Conservation (phyloP, 106 monocot species). For the Acorus gramineus region DNA sequence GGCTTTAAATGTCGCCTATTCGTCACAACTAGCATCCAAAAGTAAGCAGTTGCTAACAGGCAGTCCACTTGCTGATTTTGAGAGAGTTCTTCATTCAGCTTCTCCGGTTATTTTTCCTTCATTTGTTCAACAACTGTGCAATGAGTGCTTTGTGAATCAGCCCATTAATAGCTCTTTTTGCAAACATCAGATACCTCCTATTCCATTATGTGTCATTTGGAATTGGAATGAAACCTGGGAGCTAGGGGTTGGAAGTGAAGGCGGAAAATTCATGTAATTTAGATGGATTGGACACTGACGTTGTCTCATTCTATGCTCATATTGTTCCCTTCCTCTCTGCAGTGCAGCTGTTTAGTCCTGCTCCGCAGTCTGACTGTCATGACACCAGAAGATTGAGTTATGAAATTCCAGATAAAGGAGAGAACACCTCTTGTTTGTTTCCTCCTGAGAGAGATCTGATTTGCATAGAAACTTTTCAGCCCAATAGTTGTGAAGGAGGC, state of each 20-base stretch:
- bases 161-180: not conserved
- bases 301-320: constrained; percentile 13
- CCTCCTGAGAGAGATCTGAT: too few species aligned
- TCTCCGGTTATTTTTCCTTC: constrained; percentile 17
- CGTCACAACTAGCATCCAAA: constrained; percentile 13
- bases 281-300: constrained; percentile 3
- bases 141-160: not conserved
- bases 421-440: not conserved
- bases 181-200: constrained; percentile 1
- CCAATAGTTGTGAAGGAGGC: too few species aligned
- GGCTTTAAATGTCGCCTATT: constrained; percentile 11
- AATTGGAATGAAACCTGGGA: constrained; percentile 26
- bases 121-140: not conserved
- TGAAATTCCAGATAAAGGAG: not conserved
- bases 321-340: constrained; percentile 25
- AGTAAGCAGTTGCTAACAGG: constrained; percentile 7
- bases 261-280: constrained; percentile 8
- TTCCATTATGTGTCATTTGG: constrained; percentile 17
- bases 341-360: constrained; percentile 17
- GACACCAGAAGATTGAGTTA: not conserved
- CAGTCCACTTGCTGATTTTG: constrained; percentile 23
- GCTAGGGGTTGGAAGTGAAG: constrained; percentile 19
- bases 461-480: too few species aligned
- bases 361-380: not conserved
- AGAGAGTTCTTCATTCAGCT: constrained; percentile 19